Conservation (phyloP, 148 eudicot species). For the Suaeda aralocaspica region DNA sequence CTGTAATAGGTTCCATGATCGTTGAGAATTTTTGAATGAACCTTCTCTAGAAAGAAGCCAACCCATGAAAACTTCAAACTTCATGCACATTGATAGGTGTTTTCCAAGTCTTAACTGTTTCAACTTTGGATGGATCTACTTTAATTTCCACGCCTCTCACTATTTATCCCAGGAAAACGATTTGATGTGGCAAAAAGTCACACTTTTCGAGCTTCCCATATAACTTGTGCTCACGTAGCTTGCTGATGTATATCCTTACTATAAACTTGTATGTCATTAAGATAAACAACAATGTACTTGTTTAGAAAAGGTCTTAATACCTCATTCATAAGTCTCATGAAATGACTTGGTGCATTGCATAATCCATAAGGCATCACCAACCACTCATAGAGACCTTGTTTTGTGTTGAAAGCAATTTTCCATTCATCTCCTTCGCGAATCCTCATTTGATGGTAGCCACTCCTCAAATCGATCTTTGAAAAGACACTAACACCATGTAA, state of each 20-base stretch:
- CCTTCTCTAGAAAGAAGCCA: neutral
- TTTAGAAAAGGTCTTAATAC: too few relatives aligned
- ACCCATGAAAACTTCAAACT: neutral
- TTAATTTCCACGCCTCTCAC: neutral
- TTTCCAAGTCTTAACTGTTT: neutral
- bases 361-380: too few relatives aligned
- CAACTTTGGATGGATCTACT: too few relatives aligned
- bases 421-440: too few relatives aligned
- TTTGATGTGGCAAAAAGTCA: neutral
- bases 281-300: too few relatives aligned
- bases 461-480: neutral
- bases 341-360: neutral
- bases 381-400: too few relatives aligned
- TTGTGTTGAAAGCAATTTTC: neutral
- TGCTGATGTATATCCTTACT: too few relatives aligned
- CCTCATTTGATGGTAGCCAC: too few relatives aligned
- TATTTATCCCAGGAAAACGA: neutral
- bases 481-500: neutral
- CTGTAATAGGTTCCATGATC: too few relatives aligned
- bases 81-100: neutral
- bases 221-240: neutral
- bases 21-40: too few relatives aligned
- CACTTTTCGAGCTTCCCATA: neutral
- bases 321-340: neutral
- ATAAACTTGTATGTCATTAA: too few relatives aligned